Base-by-base conservation (phyloP, 352 stramenopile species). In the Sclerospora graminicola region DNA sequence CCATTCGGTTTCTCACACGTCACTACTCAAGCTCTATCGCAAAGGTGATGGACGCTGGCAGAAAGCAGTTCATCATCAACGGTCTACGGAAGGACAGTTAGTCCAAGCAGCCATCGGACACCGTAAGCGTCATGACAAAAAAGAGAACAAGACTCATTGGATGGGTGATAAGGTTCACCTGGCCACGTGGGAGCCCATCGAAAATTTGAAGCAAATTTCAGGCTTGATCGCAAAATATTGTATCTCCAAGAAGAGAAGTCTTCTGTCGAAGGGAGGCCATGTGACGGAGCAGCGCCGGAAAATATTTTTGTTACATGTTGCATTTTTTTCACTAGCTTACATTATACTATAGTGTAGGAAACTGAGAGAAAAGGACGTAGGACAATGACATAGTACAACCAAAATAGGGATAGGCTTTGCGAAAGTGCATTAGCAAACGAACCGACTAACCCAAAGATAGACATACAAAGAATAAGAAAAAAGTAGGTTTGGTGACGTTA, bases 1-100 rank as follows among this genome's bases (percentile, higher is more conserved):
- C n/a, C 24, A 47, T 33, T 21, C 37, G 5, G 29, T 33, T 53
- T 53, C 41, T 13, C 28, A 53, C 19, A 47, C 36, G 2, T 53
- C 45, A 29, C 5, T 45, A 8, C 30, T 52, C 7, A 52, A 45
- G 6, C 27, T 29, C 8, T 45, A 52, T 10, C 36, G 9, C 8
- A 45, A 41, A 34, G 28, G 35, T 15, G 2, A 1, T 11, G n/a
- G 27, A 10, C 45, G 36, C 1, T 9, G 6, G 1, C 45, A 46
- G 11, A 2, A 34, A 1, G 14, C 24, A 0, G 35, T 29, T 15
- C 34, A 41, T 45, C 10, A 24, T 37, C 13, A 16, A 30, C 23
- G 33, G 36, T 36, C 14, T 20, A 48, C 42, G 1, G 32, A 48
- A 50, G 32, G 31, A 13, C 33, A 42, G 15, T 19, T 50, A 2